Percentiles rank a stretch among this genome's conserved stretches.
Evolutionary conservation across 371 early-diverging fungal species (phyloP).

Genomic region (Sporodiniella umbellata): DNA sequence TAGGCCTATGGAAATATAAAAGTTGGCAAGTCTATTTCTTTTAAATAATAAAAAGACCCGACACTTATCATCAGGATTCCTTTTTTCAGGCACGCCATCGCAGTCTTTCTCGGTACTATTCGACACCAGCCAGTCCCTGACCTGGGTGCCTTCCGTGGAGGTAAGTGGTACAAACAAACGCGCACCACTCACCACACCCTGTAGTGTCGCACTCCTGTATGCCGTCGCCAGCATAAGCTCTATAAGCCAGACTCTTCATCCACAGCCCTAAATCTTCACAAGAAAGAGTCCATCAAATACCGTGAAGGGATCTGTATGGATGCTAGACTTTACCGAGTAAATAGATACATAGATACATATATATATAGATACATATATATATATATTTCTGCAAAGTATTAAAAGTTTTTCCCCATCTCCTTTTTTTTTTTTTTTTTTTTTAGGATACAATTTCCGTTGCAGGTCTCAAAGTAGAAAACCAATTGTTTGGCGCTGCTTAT

Average conservation of each 20-base stretch:
- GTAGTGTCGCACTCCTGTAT: slow-evolving; percentile 37
- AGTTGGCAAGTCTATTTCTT: slow-evolving; percentile 15
- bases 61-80: too few species aligned
- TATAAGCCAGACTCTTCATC: slow-evolving; percentile 32
- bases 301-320: slow-evolving; percentile 39
- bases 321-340: slow-evolving; percentile 38
- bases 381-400: too few species aligned
- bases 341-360: too few species aligned
- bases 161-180: slow-evolving; percentile 2
- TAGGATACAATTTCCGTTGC: slow-evolving; percentile 43
- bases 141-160: slow-evolving; percentile 44
- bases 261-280: slow-evolving; percentile 34
- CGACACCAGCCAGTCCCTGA: slow-evolving; percentile 37
- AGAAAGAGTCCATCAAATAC: slow-evolving; percentile 35
- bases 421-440: neutral
- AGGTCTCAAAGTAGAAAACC: slow-evolving; percentile 32
- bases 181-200: too few species aligned
- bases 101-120: slow-evolving; percentile 40
- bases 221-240: slow-evolving; percentile 21
- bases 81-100: slow-evolving; percentile 43
- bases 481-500: slow-evolving; percentile 41
- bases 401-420: too few species aligned
- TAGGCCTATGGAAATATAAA: slow-evolving; percentile 23
- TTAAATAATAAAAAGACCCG: too few species aligned
- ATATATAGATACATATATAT: too few species aligned